Conservation (phyloP, 495 filamentous ascomycete genomes). For the Stereocaulon alpinum region DNA sequence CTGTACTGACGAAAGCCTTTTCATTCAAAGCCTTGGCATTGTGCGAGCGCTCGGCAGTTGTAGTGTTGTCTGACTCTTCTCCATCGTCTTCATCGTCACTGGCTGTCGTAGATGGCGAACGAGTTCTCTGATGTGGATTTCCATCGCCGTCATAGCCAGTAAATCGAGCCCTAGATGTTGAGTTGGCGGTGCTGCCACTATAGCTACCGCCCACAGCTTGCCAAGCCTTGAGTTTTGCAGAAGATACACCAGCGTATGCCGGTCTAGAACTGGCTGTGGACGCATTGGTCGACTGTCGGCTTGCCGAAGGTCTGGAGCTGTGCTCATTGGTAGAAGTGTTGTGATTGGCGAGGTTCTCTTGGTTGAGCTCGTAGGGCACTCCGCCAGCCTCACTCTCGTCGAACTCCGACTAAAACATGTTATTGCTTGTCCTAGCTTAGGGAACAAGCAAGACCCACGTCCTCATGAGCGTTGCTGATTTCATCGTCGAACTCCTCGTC, state of each 20-base stretch:
- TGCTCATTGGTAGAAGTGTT: neutral
- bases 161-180: constrained; percentile 2
- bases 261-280: neutral
- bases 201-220: neutral
- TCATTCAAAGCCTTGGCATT: neutral
- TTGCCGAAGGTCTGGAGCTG: neutral
- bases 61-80: neutral
- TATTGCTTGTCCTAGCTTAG: neutral
- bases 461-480: neutral
- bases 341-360: neutral
- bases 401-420: neutral
- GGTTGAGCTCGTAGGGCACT: neutral
- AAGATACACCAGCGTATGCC: neutral
- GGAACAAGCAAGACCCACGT: neutral
- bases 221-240: neutral
- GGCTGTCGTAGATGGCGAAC: constrained; percentile 6
- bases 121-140: constrained; percentile 9
- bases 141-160: constrained; percentile 19
- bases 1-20: neutral
- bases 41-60: neutral
- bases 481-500: neutral
- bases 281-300: neutral
- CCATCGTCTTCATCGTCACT: neutral
- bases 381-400: neutral
- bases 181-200: neutral